phyloP scores from a whole-genome alignment of 2,329 filamentous ascomycete genomes.

The Nemania sp. region DNA sequence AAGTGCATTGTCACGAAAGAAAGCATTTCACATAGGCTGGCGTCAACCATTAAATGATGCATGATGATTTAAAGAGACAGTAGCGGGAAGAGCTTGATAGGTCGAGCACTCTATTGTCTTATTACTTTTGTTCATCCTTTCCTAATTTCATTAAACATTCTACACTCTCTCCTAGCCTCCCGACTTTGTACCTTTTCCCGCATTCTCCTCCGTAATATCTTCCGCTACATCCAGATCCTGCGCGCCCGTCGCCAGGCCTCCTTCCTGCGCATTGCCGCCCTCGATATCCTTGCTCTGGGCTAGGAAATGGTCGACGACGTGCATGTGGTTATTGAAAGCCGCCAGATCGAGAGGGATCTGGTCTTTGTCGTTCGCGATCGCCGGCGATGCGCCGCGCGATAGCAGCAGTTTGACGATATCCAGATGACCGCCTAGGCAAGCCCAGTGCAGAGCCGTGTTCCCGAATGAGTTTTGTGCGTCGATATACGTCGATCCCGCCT shows the following conservation, averaged over 20 bases:
- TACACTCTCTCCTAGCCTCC: conserved; percentile 5
- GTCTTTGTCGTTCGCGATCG: conserved; percentile 78
- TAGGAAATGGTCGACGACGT: conserved; percentile 65
- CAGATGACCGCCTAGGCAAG: conserved; percentile 85
- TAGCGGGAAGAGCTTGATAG: too few species aligned
- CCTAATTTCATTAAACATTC: not conserved
- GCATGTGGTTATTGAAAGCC: conserved; percentile 68
- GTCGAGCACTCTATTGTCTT: too few species aligned
- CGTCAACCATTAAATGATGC: too few species aligned
- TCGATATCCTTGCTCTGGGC: conserved; percentile 53
- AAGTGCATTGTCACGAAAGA: too few species aligned
- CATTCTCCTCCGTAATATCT: conserved; percentile 18
- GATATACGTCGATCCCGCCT: conserved; percentile 52
- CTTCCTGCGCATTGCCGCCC: conserved; percentile 48
- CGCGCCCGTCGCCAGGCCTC: conserved; percentile 45
- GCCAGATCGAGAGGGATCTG: conserved; percentile 79
- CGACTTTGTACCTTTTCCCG: conserved; percentile 3
- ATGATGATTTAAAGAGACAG: too few species aligned
- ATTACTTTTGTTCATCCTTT: too few species aligned
- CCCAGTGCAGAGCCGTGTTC: conserved; percentile 94
- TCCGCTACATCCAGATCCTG: conserved; percentile 37
- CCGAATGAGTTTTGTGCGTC: conserved; percentile 77
- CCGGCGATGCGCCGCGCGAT: conserved; percentile 74
- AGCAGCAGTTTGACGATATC: conserved; percentile 77
- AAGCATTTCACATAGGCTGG: too few species aligned